Evolutionary conservation across 768 basidiomycete species (phyloP).

Genomic region (Trametes elegans): DNA sequence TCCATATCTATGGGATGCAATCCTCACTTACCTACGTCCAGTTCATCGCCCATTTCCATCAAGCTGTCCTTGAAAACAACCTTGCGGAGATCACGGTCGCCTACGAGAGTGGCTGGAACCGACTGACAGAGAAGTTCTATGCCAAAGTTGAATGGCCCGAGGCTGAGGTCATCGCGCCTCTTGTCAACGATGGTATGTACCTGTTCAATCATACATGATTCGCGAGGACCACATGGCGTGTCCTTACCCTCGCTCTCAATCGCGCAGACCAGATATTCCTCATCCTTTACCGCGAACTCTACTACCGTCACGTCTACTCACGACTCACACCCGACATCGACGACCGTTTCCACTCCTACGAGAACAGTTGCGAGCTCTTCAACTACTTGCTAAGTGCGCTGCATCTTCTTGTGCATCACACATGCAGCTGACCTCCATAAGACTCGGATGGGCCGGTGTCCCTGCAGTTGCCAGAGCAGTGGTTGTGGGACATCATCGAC

Average conservation of each 20-base stretch:
- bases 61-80: slow-evolving; percentile 90
- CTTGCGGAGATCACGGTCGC: slow-evolving; percentile 86
- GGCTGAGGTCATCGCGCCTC: slow-evolving; percentile 89
- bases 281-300: slow-evolving; percentile 94
- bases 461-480: slow-evolving; percentile 94
- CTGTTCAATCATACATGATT: no score
- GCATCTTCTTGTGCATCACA: neutral
- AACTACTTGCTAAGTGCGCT: slow-evolving; percentile 90
- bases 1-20: neutral
- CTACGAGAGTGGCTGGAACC: slow-evolving; percentile 97
- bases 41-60: slow-evolving; percentile 95
- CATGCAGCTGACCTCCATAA: slow-evolving; percentile 28
- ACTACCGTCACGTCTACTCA: slow-evolving; percentile 95
- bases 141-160: slow-evolving; percentile 96
- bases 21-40: slow-evolving; percentile 31
- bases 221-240: neutral
- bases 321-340: slow-evolving; percentile 93
- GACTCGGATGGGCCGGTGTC: slow-evolving; percentile 93
- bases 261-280: slow-evolving; percentile 95
- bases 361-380: slow-evolving; percentile 97
- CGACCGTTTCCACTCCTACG: slow-evolving; percentile 96
- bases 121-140: slow-evolving; percentile 95
- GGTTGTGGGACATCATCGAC: slow-evolving; percentile 98
- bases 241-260: neutral
- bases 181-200: slow-evolving; percentile 84